Conservation (phyloP, 176 grass and related monocot species). For the Raddia distichophylla region DNA sequence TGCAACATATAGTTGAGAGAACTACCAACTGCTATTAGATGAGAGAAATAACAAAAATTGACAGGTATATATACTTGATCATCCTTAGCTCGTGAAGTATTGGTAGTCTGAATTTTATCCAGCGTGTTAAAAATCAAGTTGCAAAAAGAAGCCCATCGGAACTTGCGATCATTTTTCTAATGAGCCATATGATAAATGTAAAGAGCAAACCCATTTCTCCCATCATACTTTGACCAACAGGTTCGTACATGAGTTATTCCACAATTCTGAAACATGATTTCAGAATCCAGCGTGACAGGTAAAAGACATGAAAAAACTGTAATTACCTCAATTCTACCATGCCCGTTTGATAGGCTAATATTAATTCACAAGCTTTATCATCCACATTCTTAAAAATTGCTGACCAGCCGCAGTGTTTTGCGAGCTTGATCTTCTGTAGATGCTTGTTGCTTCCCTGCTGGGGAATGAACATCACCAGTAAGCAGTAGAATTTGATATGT, state of each 20-base stretch:
- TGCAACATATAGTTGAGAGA: not conserved
- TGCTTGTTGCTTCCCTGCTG: slow-evolving; percentile 65
- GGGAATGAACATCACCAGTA: slow-evolving; percentile 30
- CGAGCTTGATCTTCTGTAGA: slow-evolving; percentile 64
- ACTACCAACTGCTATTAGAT: slow-evolving; percentile 12
- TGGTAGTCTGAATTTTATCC: not conserved
- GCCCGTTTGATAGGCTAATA: slow-evolving; percentile 86
- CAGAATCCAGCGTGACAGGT: slow-evolving; percentile 16
- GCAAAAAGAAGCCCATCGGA: not conserved
- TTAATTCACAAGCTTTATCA: slow-evolving; percentile 58
- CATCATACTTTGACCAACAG: slow-evolving; percentile 15
- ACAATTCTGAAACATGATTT: slow-evolving; percentile 16
- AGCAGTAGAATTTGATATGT: slow-evolving; percentile 33
- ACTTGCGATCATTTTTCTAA: slow-evolving; percentile 1
- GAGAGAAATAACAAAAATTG: slow-evolving; percentile 5
- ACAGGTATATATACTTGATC: not conserved
- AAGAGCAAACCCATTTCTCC: not conserved
- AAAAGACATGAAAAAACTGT: slow-evolving; percentile 27
- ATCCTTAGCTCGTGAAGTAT: slow-evolving; percentile 4
- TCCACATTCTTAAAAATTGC: slow-evolving; percentile 66
- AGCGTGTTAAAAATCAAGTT: not conserved
- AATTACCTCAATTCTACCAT: slow-evolving; percentile 79
- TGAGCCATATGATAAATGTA: slow-evolving; percentile 15
- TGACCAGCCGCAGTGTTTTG: slow-evolving; percentile 81
- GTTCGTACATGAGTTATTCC: not conserved